phyloP scores from a whole-genome alignment of 2,329 filamentous ascomycete genomes.

The Juglanconis sp. region DNA sequence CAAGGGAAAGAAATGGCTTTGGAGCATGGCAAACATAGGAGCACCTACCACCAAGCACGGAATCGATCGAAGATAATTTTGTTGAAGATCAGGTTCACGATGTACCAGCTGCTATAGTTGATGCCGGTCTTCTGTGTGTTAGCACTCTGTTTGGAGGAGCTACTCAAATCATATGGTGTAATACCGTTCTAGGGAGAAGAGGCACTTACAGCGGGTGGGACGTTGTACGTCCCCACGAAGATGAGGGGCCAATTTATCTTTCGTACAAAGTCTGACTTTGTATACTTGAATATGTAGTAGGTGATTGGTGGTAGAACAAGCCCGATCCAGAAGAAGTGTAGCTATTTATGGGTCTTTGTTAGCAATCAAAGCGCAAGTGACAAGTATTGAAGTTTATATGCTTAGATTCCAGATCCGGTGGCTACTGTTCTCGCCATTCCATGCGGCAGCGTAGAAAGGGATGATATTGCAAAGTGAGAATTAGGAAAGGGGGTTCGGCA shows the following conservation, averaged over 20 bases:
- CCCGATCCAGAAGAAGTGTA: slow-evolving; percentile 52
- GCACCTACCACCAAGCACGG: slow-evolving; percentile 40
- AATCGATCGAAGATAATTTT: slow-evolving; percentile 38
- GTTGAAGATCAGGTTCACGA: slow-evolving; percentile 44
- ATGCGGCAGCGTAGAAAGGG: too few species aligned
- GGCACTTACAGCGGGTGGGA: slow-evolving; percentile 29
- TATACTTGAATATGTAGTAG: slow-evolving; percentile 38
- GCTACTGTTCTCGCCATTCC: too few species aligned
- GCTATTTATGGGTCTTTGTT: slow-evolving; percentile 1
- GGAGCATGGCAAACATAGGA: neutral
- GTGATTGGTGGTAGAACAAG: slow-evolving; percentile 39
- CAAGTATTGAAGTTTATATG: too few species aligned
- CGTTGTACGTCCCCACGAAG: slow-evolving; percentile 35
- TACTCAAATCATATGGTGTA: too few species aligned
- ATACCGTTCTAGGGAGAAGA: too few species aligned
- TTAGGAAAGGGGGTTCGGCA: too few species aligned
- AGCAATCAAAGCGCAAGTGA: neutral
- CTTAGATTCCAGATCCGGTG: too few species aligned
- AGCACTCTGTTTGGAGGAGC: neutral
- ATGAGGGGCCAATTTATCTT: slow-evolving; percentile 35
- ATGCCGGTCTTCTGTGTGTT: slow-evolving; percentile 24
- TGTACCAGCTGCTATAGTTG: slow-evolving; percentile 37
- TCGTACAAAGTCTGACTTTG: slow-evolving; percentile 29
- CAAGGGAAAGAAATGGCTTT: neutral
- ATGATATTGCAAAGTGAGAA: neutral